Conservation (phyloP, 768 basidiomycete genomes). For the Panus rudis region DNA sequence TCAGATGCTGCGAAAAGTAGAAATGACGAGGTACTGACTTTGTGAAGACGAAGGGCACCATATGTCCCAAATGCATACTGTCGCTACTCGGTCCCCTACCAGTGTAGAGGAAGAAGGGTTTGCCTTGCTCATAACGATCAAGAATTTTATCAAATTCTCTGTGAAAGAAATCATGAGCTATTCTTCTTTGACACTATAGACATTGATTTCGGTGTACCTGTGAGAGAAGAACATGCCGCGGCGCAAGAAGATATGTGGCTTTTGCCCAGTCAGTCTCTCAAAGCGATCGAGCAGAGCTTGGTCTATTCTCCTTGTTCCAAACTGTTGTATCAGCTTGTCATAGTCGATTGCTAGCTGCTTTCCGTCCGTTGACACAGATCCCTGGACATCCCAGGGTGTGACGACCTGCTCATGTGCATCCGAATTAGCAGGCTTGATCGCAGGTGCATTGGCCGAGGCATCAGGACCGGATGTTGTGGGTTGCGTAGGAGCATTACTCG, state of each 20-base stretch:
- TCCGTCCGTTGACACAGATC: slow-evolving; percentile 80
- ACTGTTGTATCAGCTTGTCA: slow-evolving; percentile 89
- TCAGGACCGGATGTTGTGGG: slow-evolving; percentile 5
- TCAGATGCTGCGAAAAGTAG: background rate
- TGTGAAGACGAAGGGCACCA: slow-evolving; percentile 96
- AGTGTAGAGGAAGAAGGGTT: slow-evolving; percentile 97
- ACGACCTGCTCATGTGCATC: slow-evolving; percentile 63
- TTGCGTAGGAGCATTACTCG: slow-evolving; percentile 6
- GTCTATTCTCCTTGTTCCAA: slow-evolving; percentile 84
- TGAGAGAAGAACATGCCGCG: slow-evolving; percentile 98
- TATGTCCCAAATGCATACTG: slow-evolving; percentile 96
- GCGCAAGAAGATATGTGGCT: slow-evolving; percentile 82
- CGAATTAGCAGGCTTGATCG: slow-evolving; percentile 26
- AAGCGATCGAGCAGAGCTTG: slow-evolving; percentile 76
- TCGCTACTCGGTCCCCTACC: slow-evolving; percentile 95
- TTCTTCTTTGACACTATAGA: background rate
- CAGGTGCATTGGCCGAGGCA: slow-evolving; percentile 9
- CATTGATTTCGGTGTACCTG: slow-evolving; percentile 48
- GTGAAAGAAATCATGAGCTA: background rate
- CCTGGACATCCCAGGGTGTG: slow-evolving; percentile 98
- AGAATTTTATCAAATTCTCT: slow-evolving; percentile 93
- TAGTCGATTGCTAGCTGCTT: slow-evolving; percentile 94
- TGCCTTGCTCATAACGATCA: slow-evolving; percentile 92
- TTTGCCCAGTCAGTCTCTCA: slow-evolving; percentile 81
- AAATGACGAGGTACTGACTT: slow-evolving; percentile 51